Conservation (phyloP, 768 basidiomycete genomes). For the Cubamyces sp. region DNA sequence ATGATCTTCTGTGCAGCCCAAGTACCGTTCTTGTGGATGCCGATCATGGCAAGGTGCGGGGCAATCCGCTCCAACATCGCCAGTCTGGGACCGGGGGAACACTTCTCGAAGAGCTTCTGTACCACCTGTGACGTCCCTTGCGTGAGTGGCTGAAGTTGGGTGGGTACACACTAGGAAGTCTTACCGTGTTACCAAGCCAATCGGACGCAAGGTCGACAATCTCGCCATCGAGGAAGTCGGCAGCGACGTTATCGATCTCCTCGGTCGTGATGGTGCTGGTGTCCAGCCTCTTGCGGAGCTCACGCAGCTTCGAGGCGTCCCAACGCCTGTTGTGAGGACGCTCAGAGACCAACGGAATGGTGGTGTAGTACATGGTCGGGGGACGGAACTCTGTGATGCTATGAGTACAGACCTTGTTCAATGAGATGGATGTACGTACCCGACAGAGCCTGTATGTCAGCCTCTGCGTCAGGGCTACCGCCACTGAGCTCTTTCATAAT, state of each 20-base stretch:
- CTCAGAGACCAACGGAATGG: conserved; percentile 89
- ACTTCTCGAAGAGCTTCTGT: conserved; percentile 95
- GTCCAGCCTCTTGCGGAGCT: conserved; percentile 92
- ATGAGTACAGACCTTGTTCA: background rate
- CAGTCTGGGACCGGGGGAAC: conserved; percentile 74
- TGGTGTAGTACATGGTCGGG: conserved; percentile 95
- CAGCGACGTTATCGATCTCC: conserved; percentile 89
- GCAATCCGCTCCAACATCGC: conserved; percentile 93
- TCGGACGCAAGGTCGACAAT: conserved; percentile 95
- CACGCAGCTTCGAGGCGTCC: conserved; percentile 93
- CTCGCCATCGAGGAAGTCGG: conserved; percentile 91
- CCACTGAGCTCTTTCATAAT: conserved; percentile 91
- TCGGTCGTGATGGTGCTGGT: conserved; percentile 81
- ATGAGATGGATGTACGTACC: conserved; percentile 51
- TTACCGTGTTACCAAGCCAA: conserved; percentile 95
- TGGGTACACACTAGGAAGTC: conserved; percentile 26
- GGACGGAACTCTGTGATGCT: conserved; percentile 76
- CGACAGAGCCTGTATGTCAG: conserved; percentile 82
- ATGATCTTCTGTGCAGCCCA: conserved; percentile 99
- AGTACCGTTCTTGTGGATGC: conserved; percentile 99
- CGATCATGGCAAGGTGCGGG: conserved; percentile 95
- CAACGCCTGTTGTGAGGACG: conserved; percentile 83
- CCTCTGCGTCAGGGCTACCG: conserved; percentile 77
- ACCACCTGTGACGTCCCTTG: conserved; percentile 62
- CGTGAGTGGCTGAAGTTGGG: background rate